Percentiles rank a stretch among this genome's conserved stretches.
These are phyloP conservation scores for Clarireedia sp. DNA, from an alignment of 2,329 filamentous ascomycete species.

Conservation along the genomic window DNA sequence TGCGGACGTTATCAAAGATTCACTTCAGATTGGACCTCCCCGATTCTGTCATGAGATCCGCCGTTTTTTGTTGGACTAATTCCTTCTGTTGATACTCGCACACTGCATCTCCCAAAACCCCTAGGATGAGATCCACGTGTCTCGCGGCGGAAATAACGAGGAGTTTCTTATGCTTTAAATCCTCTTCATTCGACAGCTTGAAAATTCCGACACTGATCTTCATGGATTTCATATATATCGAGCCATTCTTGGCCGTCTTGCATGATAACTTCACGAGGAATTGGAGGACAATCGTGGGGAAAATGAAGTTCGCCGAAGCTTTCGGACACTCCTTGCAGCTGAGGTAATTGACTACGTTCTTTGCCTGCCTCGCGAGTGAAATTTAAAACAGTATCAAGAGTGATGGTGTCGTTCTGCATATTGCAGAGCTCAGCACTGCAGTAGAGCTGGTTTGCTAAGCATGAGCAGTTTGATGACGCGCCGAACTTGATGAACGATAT, in stretches of 20 bases:
- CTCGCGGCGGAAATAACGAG: not conserved
- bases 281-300: not conserved
- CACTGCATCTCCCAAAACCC: not conserved
- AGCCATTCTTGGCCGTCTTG: not conserved
- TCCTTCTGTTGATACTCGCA: not conserved
- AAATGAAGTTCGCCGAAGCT: not conserved
- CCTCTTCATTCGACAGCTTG: not conserved
- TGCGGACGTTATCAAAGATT: not conserved
- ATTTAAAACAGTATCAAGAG: not conserved
- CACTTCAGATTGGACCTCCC: not conserved
- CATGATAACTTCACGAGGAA: not conserved
- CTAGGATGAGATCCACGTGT: not conserved
- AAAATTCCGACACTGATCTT: not conserved
- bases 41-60: not conserved
- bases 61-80: not conserved
- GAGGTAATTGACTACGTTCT: not conserved
- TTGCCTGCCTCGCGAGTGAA: not conserved
- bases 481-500: not conserved
- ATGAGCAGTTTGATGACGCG: not conserved
- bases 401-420: not conserved
- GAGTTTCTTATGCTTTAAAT: not conserved
- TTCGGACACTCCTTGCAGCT: not conserved
- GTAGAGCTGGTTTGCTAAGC: not conserved
- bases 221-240: not conserved
- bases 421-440: not conserved